phyloP scores from a whole-genome alignment of 805 yeast species.

The Grigorovia yakushimaensis region DNA sequence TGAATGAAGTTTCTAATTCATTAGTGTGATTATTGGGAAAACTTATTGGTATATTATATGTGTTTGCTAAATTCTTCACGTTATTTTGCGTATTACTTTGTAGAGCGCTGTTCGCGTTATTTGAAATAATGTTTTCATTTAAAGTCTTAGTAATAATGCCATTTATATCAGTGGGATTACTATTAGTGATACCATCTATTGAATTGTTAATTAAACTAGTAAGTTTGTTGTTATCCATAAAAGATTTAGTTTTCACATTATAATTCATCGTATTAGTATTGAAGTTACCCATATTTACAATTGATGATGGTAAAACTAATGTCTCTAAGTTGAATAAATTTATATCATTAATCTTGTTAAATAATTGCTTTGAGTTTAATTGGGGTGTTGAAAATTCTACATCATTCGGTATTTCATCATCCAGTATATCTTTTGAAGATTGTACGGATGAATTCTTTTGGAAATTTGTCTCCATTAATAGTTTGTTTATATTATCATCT shows the following conservation, averaged over 20 bases:
- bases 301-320: slow-evolving; percentile 16
- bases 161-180: too few relatives aligned
- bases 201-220: background rate
- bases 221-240: too few relatives aligned
- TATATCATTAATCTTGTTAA: slow-evolving; percentile 18
- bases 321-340: slow-evolving; percentile 19
- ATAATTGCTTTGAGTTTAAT: slow-evolving; percentile 38
- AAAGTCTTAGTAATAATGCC: background rate
- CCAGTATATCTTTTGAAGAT: background rate
- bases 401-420: slow-evolving; percentile 39
- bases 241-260: too few relatives aligned
- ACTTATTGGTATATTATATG: too few relatives aligned
- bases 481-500: background rate
- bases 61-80: too few relatives aligned
- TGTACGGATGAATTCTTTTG: background rate
- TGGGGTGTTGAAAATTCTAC: slow-evolving; percentile 81
- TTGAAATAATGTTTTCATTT: background rate
- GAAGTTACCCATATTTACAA: too few relatives aligned
- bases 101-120: too few relatives aligned
- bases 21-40: too few relatives aligned
- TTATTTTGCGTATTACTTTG: too few relatives aligned
- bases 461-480: background rate
- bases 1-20: too few relatives aligned
- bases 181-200: background rate
- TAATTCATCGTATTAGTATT: too few relatives aligned